phyloP scores from a whole-genome alignment of 768 basidiomycete species.

The Mycena albidolilacea region DNA sequence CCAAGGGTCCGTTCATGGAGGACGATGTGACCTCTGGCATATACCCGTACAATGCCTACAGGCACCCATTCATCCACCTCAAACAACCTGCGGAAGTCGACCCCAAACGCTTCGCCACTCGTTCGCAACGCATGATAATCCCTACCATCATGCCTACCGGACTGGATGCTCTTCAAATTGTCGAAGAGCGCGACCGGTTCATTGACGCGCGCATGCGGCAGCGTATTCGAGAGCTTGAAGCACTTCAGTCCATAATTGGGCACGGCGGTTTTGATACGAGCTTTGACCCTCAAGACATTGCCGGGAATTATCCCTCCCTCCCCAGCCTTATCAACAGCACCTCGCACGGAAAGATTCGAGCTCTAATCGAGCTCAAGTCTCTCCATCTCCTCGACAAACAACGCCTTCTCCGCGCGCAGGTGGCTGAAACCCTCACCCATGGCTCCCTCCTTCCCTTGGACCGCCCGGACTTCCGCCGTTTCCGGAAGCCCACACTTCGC shows the following conservation, averaged over 20 bases:
- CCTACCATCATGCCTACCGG: conserved; percentile 93
- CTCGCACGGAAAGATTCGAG: conserved; percentile 87
- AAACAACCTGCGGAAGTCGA: conserved; percentile 74
- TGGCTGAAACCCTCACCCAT: conserved; percentile 90
- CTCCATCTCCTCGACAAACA: conserved; percentile 94
- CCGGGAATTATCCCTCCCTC: conserved; percentile 59
- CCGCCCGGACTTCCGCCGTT: conserved; percentile 90
- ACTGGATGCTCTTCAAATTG: conserved; percentile 91
- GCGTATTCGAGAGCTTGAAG: conserved; percentile 89
- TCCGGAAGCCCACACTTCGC: conserved; percentile 87
- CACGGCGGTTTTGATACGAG: conserved; percentile 77
- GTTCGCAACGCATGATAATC: conserved; percentile 84
- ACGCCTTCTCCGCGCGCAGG: conserved; percentile 84
- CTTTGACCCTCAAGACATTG: conserved; percentile 55
- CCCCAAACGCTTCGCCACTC: conserved; percentile 76
- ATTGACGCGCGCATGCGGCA: conserved; percentile 92
- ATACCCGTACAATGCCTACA: conserved; percentile 94
- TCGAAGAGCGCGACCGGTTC: conserved; percentile 93
- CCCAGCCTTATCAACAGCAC: conserved; percentile 70
- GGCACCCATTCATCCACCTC: conserved; percentile 86
- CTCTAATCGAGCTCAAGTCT: conserved; percentile 93
- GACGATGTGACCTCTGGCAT: conserved; percentile 85
- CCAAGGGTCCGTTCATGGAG: conserved; percentile 84
- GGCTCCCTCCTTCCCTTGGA: conserved; percentile 92
- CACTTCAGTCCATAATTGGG: conserved; percentile 84